Conservation (phyloP, 1,284 basidiomycete genomes). For the Heterobasidion irregulare region DNA sequence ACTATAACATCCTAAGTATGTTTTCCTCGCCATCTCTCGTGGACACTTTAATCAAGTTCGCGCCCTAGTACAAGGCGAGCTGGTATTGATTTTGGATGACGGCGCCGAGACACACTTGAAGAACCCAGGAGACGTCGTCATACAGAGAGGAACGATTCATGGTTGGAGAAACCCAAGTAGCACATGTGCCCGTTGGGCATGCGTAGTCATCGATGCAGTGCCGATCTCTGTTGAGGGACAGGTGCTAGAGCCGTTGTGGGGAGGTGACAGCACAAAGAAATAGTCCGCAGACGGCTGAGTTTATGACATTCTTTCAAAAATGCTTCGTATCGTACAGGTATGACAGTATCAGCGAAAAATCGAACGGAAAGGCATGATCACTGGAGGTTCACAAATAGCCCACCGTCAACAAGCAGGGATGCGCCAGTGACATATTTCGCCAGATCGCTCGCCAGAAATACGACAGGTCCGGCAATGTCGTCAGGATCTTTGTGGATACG, state of each 20-base stretch:
- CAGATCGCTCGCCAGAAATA: slow-evolving; percentile 71
- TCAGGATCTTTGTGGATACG: slow-evolving; percentile 42
- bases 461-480: slow-evolving; percentile 71
- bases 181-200: slow-evolving; percentile 45
- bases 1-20: slow-evolving; percentile 54
- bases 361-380: slow-evolving; percentile 20
- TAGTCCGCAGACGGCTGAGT: not conserved
- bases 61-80: slow-evolving; percentile 41
- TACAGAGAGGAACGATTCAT: slow-evolving; percentile 53
- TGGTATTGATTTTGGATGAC: slow-evolving; percentile 48
- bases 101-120: slow-evolving; percentile 45
- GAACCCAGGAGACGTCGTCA: slow-evolving; percentile 46
- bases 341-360: no score
- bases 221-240: slow-evolving; percentile 40
- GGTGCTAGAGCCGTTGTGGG: slow-evolving; percentile 4
- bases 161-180: slow-evolving; percentile 52
- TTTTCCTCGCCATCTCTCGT: not conserved
- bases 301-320: not conserved
- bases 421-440: slow-evolving; percentile 69
- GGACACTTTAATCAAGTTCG: not conserved
- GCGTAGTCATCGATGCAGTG: slow-evolving; percentile 45
- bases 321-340: no score
- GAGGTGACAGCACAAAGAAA: not conserved
- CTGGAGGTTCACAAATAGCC: slow-evolving; percentile 74
- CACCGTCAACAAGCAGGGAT: slow-evolving; percentile 70